Base-by-base conservation (phyloP, 805 yeast species). In the Zygosaccharomyces bailii region DNA sequence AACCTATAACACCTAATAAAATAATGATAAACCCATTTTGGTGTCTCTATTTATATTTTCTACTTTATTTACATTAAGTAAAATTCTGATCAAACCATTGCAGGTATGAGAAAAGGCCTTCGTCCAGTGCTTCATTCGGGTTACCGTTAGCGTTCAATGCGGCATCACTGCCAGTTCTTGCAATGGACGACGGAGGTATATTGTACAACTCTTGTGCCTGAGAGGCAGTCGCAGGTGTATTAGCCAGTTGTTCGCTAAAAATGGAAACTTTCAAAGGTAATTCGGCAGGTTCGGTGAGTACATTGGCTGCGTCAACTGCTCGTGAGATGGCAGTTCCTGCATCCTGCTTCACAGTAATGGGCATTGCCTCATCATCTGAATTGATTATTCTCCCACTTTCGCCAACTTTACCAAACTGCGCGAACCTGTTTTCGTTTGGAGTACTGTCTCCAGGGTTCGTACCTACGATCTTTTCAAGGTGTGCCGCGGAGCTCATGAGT, bases 31-130 rank as follows among this genome's bases (percentile, higher is more conserved):
- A n/a, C n/a, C n/a, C n/a, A n/a, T n/a, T n/a, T n/a, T n/a, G n/a
- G n/a, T n/a, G n/a, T n/a, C n/a, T n/a, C n/a, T n/a, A n/a, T n/a
- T n/a, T n/a, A n/a, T n/a, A n/a, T n/a, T 6, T 23, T 23, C 9
- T 23, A 23, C 9, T 23, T 23, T 23, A 23, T 13, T 8, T 10
- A 18, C 5, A 13, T 39, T 37, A 51, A 19, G 46, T 32, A 42
- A 55, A 55, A 34, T 44, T 46, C 55, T 75, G 77, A 54, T 77
- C 80, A 46, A 77, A 77, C 82, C 82, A 77, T 49, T 68, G 73
- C 45, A 77, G 54, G 45, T 73, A 75, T 1, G 71, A 71, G 18
- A 75, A 56, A 18, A 75, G 48, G 33, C 64, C 65, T 17, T 65
- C 68, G 11, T 52, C 48, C 16, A 48, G 23, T 2, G 24, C 33